A percentile compares a stretch with the other conserved stretches of the same genome.
phyloP scores from a whole-genome alignment of 371 early-diverging fungal species.

The Funneliformis caledonium region DNA sequence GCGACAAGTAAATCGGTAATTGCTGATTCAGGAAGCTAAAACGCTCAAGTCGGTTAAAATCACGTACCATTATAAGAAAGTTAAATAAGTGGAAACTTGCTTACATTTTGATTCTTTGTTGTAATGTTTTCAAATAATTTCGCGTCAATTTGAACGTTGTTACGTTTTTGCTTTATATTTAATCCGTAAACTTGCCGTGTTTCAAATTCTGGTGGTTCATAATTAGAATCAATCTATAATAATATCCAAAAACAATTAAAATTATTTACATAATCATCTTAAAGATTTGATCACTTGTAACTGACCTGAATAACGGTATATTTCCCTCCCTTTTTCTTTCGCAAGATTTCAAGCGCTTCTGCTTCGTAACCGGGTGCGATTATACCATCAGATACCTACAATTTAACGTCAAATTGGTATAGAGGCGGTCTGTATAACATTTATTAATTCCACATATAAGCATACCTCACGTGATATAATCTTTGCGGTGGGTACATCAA shows the following conservation, averaged over 20 bases:
- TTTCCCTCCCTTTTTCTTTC: conserved; percentile 96
- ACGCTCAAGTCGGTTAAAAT: background rate
- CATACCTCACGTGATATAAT: conserved; percentile 88
- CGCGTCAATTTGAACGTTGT: conserved; percentile 76
- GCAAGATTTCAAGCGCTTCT: conserved; percentile 89
- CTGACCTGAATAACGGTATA: conserved; percentile 83
- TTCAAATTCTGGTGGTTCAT: conserved; percentile 85
- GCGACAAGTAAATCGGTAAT: conserved; percentile 92
- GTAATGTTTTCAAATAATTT: conserved; percentile 85
- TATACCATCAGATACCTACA: conserved; percentile 88
- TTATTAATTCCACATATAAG: conserved; percentile 4
- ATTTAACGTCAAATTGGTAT: background rate
- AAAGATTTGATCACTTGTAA: background rate
- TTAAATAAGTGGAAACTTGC: conserved; percentile 12
- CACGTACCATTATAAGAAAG: background rate
- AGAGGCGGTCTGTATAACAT: background rate
- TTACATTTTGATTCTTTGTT: conserved; percentile 72
- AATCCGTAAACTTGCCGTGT: conserved; percentile 95
- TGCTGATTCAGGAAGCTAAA: conserved; percentile 68
- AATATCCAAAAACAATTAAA: background rate
- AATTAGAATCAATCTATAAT: conserved; percentile 79
- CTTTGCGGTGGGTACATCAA: conserved; percentile 92
- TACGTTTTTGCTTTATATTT: conserved; percentile 88
- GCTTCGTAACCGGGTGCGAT: conserved; percentile 92
- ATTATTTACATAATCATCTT: background rate